A percentile compares a stretch with the other conserved stretches of the same genome.
Evolutionary conservation across 371 early-diverging fungal species (phyloP).

Genomic region (Mucor lusitanicus): DNA sequence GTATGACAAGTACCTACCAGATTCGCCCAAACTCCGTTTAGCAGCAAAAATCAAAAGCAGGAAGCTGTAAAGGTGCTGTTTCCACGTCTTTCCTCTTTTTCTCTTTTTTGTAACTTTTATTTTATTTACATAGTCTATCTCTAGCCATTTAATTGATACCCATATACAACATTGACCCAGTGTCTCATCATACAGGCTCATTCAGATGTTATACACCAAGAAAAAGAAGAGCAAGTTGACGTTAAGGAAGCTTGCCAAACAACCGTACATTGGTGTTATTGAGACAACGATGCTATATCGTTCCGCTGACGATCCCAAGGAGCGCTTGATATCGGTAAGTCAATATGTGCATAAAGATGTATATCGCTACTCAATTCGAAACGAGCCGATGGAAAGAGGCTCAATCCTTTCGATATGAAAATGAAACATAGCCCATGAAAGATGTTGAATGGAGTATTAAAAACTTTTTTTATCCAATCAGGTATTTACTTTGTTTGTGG

Average conservation of each 20-base stretch:
- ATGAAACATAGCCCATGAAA: constrained; percentile 22
- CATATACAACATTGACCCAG: neutral
- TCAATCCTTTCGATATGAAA: constrained; percentile 1
- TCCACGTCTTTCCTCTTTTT: neutral
- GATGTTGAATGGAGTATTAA: constrained; percentile 3
- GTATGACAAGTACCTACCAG: neutral
- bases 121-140: neutral
- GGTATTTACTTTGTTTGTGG: constrained; percentile 61
- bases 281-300: constrained; percentile 26
- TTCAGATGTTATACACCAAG: neutral
- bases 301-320: constrained; percentile 9
- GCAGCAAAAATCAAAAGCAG: neutral
- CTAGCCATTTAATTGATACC: neutral
- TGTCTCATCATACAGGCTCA: neutral
- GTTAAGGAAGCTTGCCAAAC: neutral
- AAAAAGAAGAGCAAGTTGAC: neutral
- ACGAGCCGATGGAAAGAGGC: neutral
- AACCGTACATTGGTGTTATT: constrained; percentile 25
- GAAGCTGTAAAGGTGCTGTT: neutral
- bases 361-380: neutral
- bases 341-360: neutral
- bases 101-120: neutral
- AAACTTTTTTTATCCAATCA: constrained; percentile 24
- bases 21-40: neutral
- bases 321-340: constrained; percentile 28